Base-by-base conservation (phyloP, 2,329 filamentous ascomycete species). In the Ophiosphaerella narmari region DNA sequence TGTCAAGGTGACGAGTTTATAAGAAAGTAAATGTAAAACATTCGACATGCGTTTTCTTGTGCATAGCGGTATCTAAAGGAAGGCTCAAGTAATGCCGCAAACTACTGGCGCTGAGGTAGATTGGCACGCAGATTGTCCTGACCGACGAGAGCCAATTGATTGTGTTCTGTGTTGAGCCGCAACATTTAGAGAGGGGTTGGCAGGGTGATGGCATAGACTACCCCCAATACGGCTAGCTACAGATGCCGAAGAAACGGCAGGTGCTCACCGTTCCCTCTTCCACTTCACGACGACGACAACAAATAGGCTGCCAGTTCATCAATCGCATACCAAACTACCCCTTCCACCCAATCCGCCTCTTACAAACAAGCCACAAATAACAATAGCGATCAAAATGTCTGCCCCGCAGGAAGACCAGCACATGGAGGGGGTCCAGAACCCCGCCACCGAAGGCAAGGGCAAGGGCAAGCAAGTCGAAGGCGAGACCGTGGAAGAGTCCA, bases 381-480 rank as follows among this genome's bases (percentile, higher is more conserved):
- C 26, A 37, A 33, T 34, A 50, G 48, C 49, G 48, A 48, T 49
- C 44, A 57, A 46, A 35, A 71, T 73, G 70, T 65, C 68, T 50
- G 68, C 68, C 39, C 67, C 68, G 51, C 48, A 60, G 29, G 59
- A 66, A 41, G 64, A 73, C 55, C 68, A 72, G 55, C 62, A 70
- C 48, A 73, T 72, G 70, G 68, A 70, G 55, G 70, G 65, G 42
- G 63, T 68, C 49, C 68, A 72, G 60, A 65, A 68, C 50, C 68
- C 82, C 56, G 73, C 78, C 55, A 69, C 74, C 54, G 71, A 78
- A 54, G 80, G 80, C 74, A 96, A 96, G 82, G 90, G 90, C 76
- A 96, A 96, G 82, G 91, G 91, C 79, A 96, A 96, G 81, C 86
- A 84, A 35, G 71, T 77, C 35, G 82, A 84, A 46, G 75, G 74